A percentile compares a stretch with the other conserved stretches of the same genome.
Conservation (phyloP, 345 rosid genomes). For the Carallia brachiata region DNA sequence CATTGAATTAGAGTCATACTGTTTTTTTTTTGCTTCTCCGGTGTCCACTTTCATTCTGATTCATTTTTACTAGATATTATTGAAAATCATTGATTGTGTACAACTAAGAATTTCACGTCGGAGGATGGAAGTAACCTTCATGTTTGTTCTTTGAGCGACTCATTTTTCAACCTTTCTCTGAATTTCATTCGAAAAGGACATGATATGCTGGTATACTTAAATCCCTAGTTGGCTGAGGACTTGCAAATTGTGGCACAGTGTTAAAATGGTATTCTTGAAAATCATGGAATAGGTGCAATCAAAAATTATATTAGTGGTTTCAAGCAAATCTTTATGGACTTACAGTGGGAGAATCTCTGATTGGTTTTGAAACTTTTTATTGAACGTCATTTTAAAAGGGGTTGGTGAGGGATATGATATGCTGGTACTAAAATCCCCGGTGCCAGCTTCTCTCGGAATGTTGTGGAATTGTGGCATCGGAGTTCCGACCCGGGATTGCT, state of each 20-base stretch:
- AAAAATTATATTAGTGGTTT: no score
- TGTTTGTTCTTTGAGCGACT: no score
- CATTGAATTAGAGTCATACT: no score
- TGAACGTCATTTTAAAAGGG: no score
- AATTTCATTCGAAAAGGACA: slow-evolving; percentile 16
- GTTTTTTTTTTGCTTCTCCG: no score
- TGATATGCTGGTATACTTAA: slow-evolving; percentile 17
- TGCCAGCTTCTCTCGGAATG: slow-evolving; percentile 8
- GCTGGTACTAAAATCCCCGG: background rate
- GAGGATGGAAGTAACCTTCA: background rate
- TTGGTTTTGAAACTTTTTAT: no score
- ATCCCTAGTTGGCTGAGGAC: slow-evolving; percentile 8
- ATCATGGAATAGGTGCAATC: no score
- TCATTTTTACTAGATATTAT: background rate
- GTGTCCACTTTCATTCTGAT: slow-evolving; percentile 3
- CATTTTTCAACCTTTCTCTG: background rate
- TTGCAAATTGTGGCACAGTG: slow-evolving; percentile 10
- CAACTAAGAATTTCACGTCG: background rate
- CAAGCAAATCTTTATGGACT: no score
- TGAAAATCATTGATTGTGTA: background rate
- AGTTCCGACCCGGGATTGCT: background rate
- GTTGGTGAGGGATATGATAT: no score
- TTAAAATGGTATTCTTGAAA: background rate
- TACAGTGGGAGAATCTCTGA: no score
- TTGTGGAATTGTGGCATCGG: slow-evolving; percentile 2